These are phyloP conservation scores for Fusarium pseudocircinatum DNA, from an alignment of 2,329 filamentous ascomycete genomes.

Conservation along the genomic window DNA sequence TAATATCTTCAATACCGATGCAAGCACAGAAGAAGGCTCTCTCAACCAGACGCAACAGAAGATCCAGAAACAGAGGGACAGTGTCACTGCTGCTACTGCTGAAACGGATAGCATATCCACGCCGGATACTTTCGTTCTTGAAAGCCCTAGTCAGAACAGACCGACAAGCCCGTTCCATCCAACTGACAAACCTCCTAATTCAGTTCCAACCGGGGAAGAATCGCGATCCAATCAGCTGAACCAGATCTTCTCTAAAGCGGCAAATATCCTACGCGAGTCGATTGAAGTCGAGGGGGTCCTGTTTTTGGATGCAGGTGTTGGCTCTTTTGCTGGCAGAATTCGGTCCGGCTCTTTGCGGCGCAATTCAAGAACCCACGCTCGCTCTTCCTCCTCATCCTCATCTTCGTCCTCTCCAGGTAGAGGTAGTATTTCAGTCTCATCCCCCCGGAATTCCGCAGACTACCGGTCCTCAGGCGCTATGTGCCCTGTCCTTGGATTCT, in stretches of 20 bases:
- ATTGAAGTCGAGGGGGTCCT: conserved; percentile 53
- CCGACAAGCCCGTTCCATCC: not conserved
- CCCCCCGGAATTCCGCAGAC: conserved; percentile 33
- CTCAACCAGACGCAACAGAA: conserved; percentile 17
- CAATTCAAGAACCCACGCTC: not conserved
- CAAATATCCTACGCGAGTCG: conserved; percentile 55
- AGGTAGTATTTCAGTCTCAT: not conserved
- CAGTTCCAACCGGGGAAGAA: not conserved
- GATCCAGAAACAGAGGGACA: conserved; percentile 8
- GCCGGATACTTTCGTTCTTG: conserved; percentile 12
- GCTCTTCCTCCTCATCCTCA: conserved; percentile 15
- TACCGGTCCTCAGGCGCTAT: conserved; percentile 24
- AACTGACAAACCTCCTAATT: not conserved
- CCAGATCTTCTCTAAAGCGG: conserved; percentile 55
- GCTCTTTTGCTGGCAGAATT: conserved; percentile 16
- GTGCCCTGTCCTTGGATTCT: conserved; percentile 53
- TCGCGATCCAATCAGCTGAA: not conserved
- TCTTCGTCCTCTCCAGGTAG: conserved; percentile 11
- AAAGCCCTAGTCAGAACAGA: not conserved
- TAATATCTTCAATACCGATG: not conserved
- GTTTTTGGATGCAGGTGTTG: conserved; percentile 48
- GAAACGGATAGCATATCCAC: not conserved
- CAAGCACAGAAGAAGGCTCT: conserved; percentile 10
- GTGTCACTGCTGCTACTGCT: not conserved
- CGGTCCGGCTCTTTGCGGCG: not conserved